Percentiles rank a stretch among this genome's conserved stretches.
Evolutionary conservation across 768 basidiomycete genomes (phyloP).

Genomic region (Agaricus bisporus): DNA sequence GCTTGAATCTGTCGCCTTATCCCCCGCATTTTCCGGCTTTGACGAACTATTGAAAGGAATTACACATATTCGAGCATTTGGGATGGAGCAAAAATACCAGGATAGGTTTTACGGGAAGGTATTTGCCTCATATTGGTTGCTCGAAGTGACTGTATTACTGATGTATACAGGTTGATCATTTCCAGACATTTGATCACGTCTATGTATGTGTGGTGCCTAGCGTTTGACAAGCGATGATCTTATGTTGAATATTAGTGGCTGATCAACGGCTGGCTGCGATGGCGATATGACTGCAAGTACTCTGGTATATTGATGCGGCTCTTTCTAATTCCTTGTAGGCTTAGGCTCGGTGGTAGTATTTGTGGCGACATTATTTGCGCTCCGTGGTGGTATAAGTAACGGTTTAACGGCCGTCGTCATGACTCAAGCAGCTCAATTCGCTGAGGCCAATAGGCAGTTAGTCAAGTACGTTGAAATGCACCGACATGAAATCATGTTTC

Average conservation of each 20-base stretch:
- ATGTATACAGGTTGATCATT: constrained; percentile 45
- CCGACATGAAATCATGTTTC: background rate
- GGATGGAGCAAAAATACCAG: constrained; percentile 64
- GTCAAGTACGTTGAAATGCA: constrained; percentile 35
- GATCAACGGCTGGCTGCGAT: constrained; percentile 62
- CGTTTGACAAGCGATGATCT: background rate
- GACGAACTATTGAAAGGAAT: constrained; percentile 67
- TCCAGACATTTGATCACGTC: constrained; percentile 66
- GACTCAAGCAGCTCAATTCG: constrained; percentile 62
- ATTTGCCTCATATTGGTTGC: background rate
- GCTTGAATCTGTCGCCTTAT: constrained; percentile 59
- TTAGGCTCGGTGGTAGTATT: constrained; percentile 69
- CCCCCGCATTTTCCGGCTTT: constrained; percentile 69
- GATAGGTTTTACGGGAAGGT: constrained; percentile 55
- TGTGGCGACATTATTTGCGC: constrained; percentile 61
- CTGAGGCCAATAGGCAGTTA: constrained; percentile 60
- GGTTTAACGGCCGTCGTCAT: constrained; percentile 70
- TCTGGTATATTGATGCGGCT: background rate
- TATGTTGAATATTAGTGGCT: constrained; percentile 42
- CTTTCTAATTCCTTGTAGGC: constrained; percentile 26
- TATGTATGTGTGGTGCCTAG: constrained; percentile 41
- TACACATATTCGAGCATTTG: constrained; percentile 64
- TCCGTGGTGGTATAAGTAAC: constrained; percentile 48
- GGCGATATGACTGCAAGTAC: constrained; percentile 65
- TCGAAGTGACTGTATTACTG: background rate